A percentile compares a stretch with the other conserved stretches of the same genome.
Conservation (phyloP, 768 basidiomycete species). For the Coprinopsis cinerea region DNA sequence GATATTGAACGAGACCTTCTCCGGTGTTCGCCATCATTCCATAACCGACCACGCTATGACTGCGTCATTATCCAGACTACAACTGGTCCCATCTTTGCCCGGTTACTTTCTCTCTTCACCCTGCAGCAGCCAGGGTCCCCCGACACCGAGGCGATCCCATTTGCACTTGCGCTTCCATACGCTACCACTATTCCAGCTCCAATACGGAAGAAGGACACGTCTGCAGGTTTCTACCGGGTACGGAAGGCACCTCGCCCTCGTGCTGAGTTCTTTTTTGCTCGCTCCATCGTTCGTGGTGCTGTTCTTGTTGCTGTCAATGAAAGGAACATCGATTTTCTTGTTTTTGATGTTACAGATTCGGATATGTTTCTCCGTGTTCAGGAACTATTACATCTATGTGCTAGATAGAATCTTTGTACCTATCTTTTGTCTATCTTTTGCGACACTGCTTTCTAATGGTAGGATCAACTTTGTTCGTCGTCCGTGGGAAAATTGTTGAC, state of each 20-base stretch:
- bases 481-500: too few relatives aligned
- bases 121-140: neutral
- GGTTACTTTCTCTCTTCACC: conserved; percentile 2
- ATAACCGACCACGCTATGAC: conserved; percentile 9
- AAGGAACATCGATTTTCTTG: neutral
- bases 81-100: neutral
- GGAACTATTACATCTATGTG: too few relatives aligned
- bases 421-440: too few relatives aligned
- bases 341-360: neutral
- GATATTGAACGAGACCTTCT: conserved; percentile 12
- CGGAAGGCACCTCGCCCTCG: neutral
- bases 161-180: neutral
- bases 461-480: too few relatives aligned
- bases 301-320: neutral
- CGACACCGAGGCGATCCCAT: neutral
- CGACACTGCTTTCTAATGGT: too few relatives aligned
- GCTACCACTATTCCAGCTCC: neutral
- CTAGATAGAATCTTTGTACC: too few relatives aligned
- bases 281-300: neutral
- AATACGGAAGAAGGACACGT: neutral
- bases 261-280: conserved; percentile 1
- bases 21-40: conserved; percentile 15
- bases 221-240: neutral
- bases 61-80: conserved; percentile 8
- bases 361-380: conserved; percentile 7